phyloP scores from a whole-genome alignment of 495 filamentous ascomycete species.

The Diplogelasinospora grovesii region DNA sequence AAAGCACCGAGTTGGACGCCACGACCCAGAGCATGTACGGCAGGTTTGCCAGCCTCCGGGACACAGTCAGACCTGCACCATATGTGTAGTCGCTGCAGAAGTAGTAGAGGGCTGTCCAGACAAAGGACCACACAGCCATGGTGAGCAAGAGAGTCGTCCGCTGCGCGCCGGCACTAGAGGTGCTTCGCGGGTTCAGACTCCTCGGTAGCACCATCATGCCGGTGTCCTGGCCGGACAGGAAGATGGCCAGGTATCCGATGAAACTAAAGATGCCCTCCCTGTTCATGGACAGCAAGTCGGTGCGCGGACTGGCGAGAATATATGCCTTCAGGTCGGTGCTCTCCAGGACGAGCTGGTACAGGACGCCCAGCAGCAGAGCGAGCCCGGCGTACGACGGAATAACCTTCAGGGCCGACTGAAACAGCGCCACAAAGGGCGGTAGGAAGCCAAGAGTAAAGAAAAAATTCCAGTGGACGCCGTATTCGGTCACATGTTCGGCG shows the following conservation, averaged over 20 bases:
- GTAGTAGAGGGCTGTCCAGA: slow-evolving; percentile 64
- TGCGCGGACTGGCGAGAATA: slow-evolving; percentile 76
- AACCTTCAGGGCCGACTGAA: slow-evolving; percentile 54
- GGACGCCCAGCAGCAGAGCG: slow-evolving; percentile 53
- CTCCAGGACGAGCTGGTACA: slow-evolving; percentile 72
- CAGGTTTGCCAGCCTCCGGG: slow-evolving; percentile 84
- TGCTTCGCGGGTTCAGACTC: slow-evolving; percentile 32
- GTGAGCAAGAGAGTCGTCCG: slow-evolving; percentile 52
- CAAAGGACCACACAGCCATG: slow-evolving; percentile 50
- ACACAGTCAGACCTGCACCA: slow-evolving; percentile 68
- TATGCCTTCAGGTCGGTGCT: slow-evolving; percentile 71
- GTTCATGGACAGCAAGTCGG: slow-evolving; percentile 75
- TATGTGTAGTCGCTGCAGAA: slow-evolving; percentile 59
- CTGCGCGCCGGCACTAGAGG: slow-evolving; percentile 22
- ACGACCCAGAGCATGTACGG: slow-evolving; percentile 90
- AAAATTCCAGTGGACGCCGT: slow-evolving; percentile 99
- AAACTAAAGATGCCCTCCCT: slow-evolving; percentile 93
- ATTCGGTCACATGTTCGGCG: slow-evolving; percentile 95
- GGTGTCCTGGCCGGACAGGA: slow-evolving; percentile 77
- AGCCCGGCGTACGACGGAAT: slow-evolving; percentile 70
- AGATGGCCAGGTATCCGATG: slow-evolving; percentile 88
- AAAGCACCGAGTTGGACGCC: slow-evolving; percentile 76
- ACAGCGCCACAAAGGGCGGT: slow-evolving; percentile 83
- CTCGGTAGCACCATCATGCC: slow-evolving; percentile 74
- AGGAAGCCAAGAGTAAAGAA: slow-evolving; percentile 94